Percentiles rank a stretch among this genome's conserved stretches.
These are phyloP conservation scores for Acorus gramineus DNA, from an alignment of 106 monocot species.

Conservation along the genomic window DNA sequence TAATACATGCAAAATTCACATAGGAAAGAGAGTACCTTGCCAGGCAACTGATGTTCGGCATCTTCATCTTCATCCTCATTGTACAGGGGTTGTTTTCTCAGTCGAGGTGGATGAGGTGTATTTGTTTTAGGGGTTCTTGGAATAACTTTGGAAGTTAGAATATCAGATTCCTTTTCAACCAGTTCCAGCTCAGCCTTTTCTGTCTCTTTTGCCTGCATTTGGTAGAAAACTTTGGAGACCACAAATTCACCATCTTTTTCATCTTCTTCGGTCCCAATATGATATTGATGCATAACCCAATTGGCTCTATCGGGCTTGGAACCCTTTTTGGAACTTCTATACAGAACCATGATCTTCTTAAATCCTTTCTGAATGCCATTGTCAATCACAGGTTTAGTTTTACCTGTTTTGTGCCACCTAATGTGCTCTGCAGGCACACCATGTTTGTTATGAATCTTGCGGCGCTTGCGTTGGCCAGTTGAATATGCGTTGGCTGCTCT, in stretches of 20 bases:
- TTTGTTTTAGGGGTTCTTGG: slow-evolving; percentile 68
- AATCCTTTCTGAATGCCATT: slow-evolving; percentile 72
- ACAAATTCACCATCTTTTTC: slow-evolving; percentile 79
- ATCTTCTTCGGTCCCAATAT: slow-evolving; percentile 80
- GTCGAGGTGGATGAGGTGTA: slow-evolving; percentile 44
- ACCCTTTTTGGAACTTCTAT: slow-evolving; percentile 46
- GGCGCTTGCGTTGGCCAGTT: slow-evolving; percentile 69
- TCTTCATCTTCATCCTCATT: slow-evolving; percentile 24
- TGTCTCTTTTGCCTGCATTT: slow-evolving; percentile 24
- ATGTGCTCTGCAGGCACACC: slow-evolving; percentile 31
- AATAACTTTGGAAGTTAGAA: slow-evolving; percentile 14
- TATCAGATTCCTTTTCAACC: slow-evolving; percentile 11
- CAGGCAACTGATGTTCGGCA: neutral
- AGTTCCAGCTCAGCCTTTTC: slow-evolving; percentile 22
- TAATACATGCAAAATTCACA: neutral
- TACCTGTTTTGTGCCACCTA: slow-evolving; percentile 97
- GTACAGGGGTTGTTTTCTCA: slow-evolving; percentile 14
- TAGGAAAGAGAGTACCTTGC: slow-evolving; percentile 25
- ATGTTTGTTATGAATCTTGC: slow-evolving; percentile 37
- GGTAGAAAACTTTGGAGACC: slow-evolving; percentile 79
- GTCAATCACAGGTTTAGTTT: slow-evolving; percentile 62
- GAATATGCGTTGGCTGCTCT: slow-evolving; percentile 72
- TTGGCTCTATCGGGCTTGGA: slow-evolving; percentile 65
- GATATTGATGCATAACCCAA: slow-evolving; percentile 99
- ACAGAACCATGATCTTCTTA: slow-evolving; percentile 95